Evolutionary conservation across 2,329 filamentous ascomycete species (phyloP).

Genomic region (Penicillium sp.): DNA sequence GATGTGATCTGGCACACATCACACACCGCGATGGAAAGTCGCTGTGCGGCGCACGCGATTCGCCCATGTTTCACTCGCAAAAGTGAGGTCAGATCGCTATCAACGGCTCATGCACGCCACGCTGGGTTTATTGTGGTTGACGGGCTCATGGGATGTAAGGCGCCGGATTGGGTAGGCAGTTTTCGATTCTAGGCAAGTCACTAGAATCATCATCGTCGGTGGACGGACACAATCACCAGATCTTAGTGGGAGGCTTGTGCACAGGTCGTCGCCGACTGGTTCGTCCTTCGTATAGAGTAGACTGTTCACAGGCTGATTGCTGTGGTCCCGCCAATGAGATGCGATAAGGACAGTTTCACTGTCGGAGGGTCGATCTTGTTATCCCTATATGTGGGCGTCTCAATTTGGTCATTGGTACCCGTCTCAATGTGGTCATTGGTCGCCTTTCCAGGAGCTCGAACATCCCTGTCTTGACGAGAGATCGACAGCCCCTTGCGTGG

Average conservation of each 20-base stretch:
- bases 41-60: background rate
- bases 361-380: background rate
- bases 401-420: background rate
- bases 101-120: conserved; percentile 12
- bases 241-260: background rate
- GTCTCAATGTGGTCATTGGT: background rate
- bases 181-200: background rate
- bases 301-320: background rate
- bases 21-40: background rate
- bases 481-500: conserved; percentile 21
- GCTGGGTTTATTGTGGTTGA: background rate
- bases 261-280: background rate
- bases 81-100: conserved; percentile 5
- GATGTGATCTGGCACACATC: background rate
- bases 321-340: background rate
- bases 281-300: background rate
- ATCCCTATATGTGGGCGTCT: background rate
- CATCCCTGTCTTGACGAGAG: conserved; percentile 11
- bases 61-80: background rate
- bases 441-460: background rate
- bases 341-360: background rate
- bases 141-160: background rate
- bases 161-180: background rate
- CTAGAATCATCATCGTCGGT: too few relatives aligned
- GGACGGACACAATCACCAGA: background rate